phyloP scores from a whole-genome alignment of 257 asterid species.

The Fraxinus anomala region DNA sequence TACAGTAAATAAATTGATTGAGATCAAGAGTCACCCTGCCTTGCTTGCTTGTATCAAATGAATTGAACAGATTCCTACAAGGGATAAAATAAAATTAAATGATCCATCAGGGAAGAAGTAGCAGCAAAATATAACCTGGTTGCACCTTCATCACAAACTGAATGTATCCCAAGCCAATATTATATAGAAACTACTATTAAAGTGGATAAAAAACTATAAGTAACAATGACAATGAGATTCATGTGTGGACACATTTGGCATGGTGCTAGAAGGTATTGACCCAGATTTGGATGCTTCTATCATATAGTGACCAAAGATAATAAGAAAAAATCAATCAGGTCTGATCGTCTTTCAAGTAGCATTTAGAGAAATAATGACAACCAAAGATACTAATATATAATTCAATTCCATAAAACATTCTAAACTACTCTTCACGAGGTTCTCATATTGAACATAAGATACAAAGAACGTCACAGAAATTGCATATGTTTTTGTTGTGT shows the following conservation, averaged over 20 bases:
- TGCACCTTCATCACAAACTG: slow-evolving; percentile 1
- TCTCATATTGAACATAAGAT: neutral
- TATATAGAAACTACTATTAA: neutral
- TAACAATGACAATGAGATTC: neutral
- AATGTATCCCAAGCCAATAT: neutral
- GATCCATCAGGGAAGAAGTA: slow-evolving; percentile 9
- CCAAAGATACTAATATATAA: neutral
- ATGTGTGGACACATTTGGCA: too few relatives aligned
- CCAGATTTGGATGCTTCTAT: neutral
- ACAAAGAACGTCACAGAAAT: slow-evolving; percentile 1
- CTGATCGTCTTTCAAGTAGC: neutral
- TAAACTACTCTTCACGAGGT: neutral
- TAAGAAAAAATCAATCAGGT: neutral
- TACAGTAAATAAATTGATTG: slow-evolving; percentile 79
- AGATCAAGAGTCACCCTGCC: slow-evolving; percentile 85
- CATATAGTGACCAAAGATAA: neutral
- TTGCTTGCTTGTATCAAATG: slow-evolving; percentile 76
- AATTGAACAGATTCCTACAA: slow-evolving; percentile 68
- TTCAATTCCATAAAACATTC: neutral
- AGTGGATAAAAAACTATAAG: neutral
- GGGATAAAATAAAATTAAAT: neutral
- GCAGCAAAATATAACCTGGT: neutral
- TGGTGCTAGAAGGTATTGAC: too few relatives aligned
- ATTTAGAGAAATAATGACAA: neutral
- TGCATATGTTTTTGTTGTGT: neutral